Evolutionary conservation across 2,329 filamentous ascomycete species (phyloP), one percentile per base, ranked within the genome.

Genomic region (Apiospora malaysiana): DNA sequence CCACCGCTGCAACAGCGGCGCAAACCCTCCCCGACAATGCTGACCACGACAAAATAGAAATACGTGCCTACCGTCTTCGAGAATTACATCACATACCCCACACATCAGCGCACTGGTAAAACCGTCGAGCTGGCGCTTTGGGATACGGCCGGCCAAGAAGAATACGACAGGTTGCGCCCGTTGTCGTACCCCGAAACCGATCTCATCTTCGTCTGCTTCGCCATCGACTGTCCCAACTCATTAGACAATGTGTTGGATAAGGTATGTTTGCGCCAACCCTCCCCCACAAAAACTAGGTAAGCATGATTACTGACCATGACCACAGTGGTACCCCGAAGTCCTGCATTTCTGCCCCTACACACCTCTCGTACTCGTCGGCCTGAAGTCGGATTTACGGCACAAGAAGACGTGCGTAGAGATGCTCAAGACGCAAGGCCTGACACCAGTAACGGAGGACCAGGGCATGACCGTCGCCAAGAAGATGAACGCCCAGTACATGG

Each of bases 31-130:
- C 67, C 45, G 63, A 43, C 27, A 49, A 42, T 66, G 43, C 66
- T 68, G 47, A 73, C 66, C 43, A 63, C 27, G 10, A 12, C 12
- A 4, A n/a, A 16, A 7, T 78, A 99, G 96, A 98, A 98, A 98
- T 99, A 99, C 79, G 96, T 99, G 51, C 96, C 96, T 4, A 99
- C 96, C 2, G 96, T 99, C 69, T 99, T 99, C 82, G 96, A 99
- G 81, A 99, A 99, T 86, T 99, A 99, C 89, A 98, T 99, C 84
- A 98, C 96, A 70, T 95, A 97, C 82, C 97, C 95, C 71, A 93
- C 91, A 72, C 96, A 99, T 84, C 90, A 91, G 74, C 90, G 91
- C 63, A 93, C 92, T 16, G 95, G 95, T 79, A 98, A 98, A 88
- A 95, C 92, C 71, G 94, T 99, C 76, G 96, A 99, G 85, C 90